Base-by-base conservation (phyloP, 1,284 basidiomycete species). In the Moesziomyces sp. region DNA sequence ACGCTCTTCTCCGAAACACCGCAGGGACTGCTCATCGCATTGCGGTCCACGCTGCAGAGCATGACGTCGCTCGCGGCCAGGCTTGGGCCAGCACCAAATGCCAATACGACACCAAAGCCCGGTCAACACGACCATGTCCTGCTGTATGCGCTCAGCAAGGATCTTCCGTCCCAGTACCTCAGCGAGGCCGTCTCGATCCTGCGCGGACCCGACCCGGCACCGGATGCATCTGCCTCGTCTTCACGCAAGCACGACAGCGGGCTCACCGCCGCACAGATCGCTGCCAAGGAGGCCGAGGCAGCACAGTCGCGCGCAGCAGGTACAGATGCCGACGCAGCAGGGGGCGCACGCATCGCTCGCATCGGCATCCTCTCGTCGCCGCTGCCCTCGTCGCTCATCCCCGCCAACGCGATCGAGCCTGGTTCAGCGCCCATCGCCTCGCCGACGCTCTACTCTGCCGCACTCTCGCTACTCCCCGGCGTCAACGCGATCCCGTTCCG, bases 101-200 rank as follows among this genome's bases (percentile, higher is more conserved):
- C 66, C 3, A 42, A n/a, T 18, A 9, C 52, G 8, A 18, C 57
- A 13, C 18, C 60, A 2, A 54, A 33, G 23, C 54, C 52, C 18
- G 55, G 44, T 14, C 49, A 56, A 7, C 62, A 73, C 38, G 74
- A 74, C 30, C 66, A 73, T 46, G 68, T 77, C 0, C 50, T 81
- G n/a, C 60, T 81, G 2, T 79, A 71, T 33, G 57, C 78, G 3
- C 55, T 81, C 30, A 77, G 74, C 56, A 79, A 80, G 64, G 58
- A 66, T 24, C 53, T 81, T 16, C 79, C 79, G 10, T 53, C 58
- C 2, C 46, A 69, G 35, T 67, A 66, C 26, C 62, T 79, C 6
- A 23, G 62, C 30, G 57, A 78, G 30, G 71, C 74, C 1, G 76
- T 81, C 6, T 57, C 58, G n/a, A 52, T 77, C 16, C 62, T 78